Evolutionary conservation across 257 asterid species (phyloP), one percentile per base, ranked within the genome.

Genomic region (Penstemon newberryi): DNA sequence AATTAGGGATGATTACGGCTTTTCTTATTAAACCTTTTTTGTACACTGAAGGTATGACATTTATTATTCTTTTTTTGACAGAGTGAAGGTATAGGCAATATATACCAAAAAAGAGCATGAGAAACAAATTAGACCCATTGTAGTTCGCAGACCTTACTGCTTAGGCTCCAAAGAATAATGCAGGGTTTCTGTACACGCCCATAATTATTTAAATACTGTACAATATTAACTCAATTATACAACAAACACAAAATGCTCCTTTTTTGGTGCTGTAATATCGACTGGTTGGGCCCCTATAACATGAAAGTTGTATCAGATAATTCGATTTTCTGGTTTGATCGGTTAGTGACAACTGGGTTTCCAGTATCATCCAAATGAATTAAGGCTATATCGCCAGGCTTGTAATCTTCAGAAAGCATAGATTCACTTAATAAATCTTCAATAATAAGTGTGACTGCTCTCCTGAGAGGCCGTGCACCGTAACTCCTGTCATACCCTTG

Each of bases 401-500:
- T 87, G 80, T 60, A 79, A 39, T 77, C 86, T 67, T 84, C 96
- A 46, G 90, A 85, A 50, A 94, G 97, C 56, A 94, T 44, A 40
- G 95, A 89, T 73, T 94, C 99, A 74, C 97, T 86, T 75, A 94
- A 72, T 18, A 79, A 84, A 82, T 94, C 91, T 77, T 91, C 97
- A 56, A 91, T 71, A 38, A 91, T 77, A 7, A 52, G 84, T 7
- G 99, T 87, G n/a, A 91, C 87, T 0, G 96, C 95, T 70, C 99
- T 79, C 69, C 99, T 80, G 9, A 94, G 92, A 37, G 99, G 96
- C 42, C 97, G 92, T 6, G 99, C 99, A 0, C 99, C 99, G 57
- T 94, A 94, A 61, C 88, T 86, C 77, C 89, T 82, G 78, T 94
- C 99, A 15, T 83, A 94, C 6, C 99, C 99, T 74, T 89, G 96